Base-by-base conservation (phyloP, 441 rosid species). In the Aquilaria agallochum region DNA sequence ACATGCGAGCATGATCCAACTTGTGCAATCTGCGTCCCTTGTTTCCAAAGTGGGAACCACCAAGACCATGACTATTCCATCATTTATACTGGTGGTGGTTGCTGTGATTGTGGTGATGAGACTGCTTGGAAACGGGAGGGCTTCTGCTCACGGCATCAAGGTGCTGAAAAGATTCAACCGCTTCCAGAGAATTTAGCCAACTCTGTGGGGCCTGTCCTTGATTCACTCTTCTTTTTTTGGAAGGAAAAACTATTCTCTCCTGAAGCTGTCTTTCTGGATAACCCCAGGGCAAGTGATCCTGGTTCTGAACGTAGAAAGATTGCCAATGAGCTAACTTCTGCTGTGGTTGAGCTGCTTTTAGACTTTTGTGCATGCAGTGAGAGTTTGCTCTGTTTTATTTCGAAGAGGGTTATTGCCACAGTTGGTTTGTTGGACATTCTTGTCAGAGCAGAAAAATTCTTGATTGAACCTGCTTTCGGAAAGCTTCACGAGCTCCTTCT, bases 71-170 rank as follows among this genome's bases (percentile, higher is more conserved):
- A 95, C 69, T 92, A 83, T 78, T 88, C 95, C 1, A 76, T 87
- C 58, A 88, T 87, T 31, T 87, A 90, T 59, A 92, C 98, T 0
- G 87, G 86, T 31, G 90, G 95, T 58, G 99, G 99, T 68, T 95
- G 99, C 66, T 95, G 99, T 69, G 99, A 95, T 74, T 95, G 98
- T 76, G 99, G 99, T 59, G 99, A 95, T 72, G 86, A 76, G 42
- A 95, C 99, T 0, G 99, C 99, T 5, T 95, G 99, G 99, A 95
- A 87, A 67, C 81, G 78, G 7, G 97, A 85, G 54, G 99, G 99
- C 42, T 95, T 95, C 70, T 95, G 99, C 77, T 89, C 96, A 1
- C 85, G 70, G 53, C 99, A 95, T 78, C 86, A 80, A 85, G 99
- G 99, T 68, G 74, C 96, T 12, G 97, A 95, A 66, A 95, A 88